Conservation (phyloP, 306 rosid species). For the Castanopsis chinensis region DNA sequence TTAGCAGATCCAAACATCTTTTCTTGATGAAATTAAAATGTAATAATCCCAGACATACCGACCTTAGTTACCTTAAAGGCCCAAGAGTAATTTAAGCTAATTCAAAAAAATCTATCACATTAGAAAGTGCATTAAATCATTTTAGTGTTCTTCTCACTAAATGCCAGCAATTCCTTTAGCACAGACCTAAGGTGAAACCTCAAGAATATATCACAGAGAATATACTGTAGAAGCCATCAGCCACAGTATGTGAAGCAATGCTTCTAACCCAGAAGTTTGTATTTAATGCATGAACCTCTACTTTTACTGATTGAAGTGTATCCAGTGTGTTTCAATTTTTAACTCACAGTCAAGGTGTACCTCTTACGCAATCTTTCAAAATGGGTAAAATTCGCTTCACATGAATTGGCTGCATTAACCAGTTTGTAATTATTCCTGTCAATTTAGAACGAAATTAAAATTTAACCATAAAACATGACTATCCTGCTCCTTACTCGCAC, state of each 20-base stretch:
- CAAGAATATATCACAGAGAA: not conserved
- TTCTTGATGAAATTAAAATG: not conserved
- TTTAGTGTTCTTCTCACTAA: not conserved
- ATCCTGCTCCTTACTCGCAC: not conserved
- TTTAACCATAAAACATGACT: not conserved
- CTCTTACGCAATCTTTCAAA: not conserved
- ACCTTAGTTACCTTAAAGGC: not conserved
- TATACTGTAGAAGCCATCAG: not conserved
- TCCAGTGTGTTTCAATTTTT: not conserved
- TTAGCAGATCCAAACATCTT: not conserved
- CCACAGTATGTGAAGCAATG: no score
- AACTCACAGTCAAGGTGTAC: not conserved
- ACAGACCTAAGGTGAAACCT: not conserved
- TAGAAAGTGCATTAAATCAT: not conserved
- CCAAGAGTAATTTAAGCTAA: no score
- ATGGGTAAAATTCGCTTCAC: not conserved
- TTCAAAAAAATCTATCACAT: not conserved
- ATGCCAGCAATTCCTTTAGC: not conserved
- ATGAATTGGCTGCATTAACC: not conserved
- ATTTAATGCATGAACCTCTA: not conserved
- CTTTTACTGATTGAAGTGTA: not conserved
- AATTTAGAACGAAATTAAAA: not conserved
- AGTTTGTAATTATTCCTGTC: not conserved
- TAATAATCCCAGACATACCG: not conserved
- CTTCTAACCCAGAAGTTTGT: not conserved